Evolutionary conservation across 371 early-diverging fungal species (phyloP), one percentile per base, ranked within the genome.

Genomic region (Mortierella sp.): DNA sequence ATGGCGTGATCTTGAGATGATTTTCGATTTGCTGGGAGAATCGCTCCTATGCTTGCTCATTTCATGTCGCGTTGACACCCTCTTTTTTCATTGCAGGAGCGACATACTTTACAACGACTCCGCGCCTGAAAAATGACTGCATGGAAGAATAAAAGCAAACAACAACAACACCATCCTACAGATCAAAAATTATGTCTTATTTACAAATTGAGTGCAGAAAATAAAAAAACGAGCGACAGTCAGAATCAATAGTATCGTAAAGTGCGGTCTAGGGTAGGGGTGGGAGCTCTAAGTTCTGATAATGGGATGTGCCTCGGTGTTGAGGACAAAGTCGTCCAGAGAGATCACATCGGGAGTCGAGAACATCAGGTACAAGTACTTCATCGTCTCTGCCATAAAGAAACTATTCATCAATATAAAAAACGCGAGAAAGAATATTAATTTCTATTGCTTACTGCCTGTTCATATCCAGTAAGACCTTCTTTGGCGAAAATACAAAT

Each of bases 371-470:
- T 95, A 97, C 27, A 97, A 88, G 86, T 97, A 97, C 89, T 97
- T 97, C 88, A 97, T 89, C 27, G 97, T 97, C 86, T 97, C 97
- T 4, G 93, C 93, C 83, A 96, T 90, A 79, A 97, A 95, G 88
- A 97, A 98, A 68, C 94, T 83, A 58, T 0, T 43, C 29, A 1
- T 41, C 5, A 29, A 14, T 14, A 46, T 46, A 12, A 0, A 46
- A 24, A 38, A 46, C 1, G 63, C 44, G 29, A n/a, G 38, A 29
- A 70, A 11, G 29, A 24, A 41, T 10, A 49, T 27, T 58, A 63
- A 35, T 35, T 7, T 12, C 32, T 32, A 12, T 46, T 46, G 48
- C 46, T 46, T 46, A 8, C 46, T 46, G 12, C 3, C 14, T 4
- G 27, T 11, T 27, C 29, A 12, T 11, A 27, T 7, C 14, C 63